Evolutionary conservation across 345 rosid species (phyloP).

Genomic region (Eucalyptus paniculata): DNA sequence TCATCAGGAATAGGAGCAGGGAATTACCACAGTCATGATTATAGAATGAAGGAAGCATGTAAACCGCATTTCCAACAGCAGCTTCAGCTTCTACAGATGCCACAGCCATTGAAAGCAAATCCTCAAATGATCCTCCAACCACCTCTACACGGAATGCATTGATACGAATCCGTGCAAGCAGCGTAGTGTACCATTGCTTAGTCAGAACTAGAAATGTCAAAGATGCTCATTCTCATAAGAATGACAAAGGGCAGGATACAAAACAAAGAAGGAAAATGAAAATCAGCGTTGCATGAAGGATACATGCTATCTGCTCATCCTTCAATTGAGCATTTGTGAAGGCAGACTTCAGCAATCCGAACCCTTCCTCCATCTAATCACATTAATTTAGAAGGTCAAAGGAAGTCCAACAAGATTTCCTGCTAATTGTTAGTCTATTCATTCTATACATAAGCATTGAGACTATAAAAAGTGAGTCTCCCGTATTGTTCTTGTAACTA

Average conservation of each 20-base stretch:
- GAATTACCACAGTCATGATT: slow-evolving; percentile 70
- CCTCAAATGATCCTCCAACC: slow-evolving; percentile 61
- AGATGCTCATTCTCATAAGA: slow-evolving; percentile 3
- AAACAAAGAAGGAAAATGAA: background rate
- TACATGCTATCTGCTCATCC: slow-evolving; percentile 52
- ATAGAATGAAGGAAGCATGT: slow-evolving; percentile 86
- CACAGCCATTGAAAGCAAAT: slow-evolving; percentile 67
- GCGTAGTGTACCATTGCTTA: slow-evolving; percentile 54
- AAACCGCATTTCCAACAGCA: slow-evolving; percentile 82
- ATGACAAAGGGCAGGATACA: background rate
- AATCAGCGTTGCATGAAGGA: slow-evolving; percentile 16
- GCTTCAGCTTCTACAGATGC: slow-evolving; percentile 70
- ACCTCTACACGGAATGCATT: slow-evolving; percentile 75
- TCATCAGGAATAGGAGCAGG: background rate
- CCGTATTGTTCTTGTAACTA: background rate
- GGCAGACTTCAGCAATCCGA: slow-evolving; percentile 32
- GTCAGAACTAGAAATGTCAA: slow-evolving; percentile 57
- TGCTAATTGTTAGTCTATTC: background rate
- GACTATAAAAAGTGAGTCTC: background rate
- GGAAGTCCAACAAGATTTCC: background rate
- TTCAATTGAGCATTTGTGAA: slow-evolving; percentile 30
- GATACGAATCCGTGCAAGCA: slow-evolving; percentile 68
- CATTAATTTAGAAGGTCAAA: background rate
- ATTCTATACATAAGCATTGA: background rate
- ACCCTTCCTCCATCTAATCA: slow-evolving; percentile 71